Evolutionary conservation across 208 protist species (phyloP).

Genomic region (Leishmania braziliensis): DNA sequence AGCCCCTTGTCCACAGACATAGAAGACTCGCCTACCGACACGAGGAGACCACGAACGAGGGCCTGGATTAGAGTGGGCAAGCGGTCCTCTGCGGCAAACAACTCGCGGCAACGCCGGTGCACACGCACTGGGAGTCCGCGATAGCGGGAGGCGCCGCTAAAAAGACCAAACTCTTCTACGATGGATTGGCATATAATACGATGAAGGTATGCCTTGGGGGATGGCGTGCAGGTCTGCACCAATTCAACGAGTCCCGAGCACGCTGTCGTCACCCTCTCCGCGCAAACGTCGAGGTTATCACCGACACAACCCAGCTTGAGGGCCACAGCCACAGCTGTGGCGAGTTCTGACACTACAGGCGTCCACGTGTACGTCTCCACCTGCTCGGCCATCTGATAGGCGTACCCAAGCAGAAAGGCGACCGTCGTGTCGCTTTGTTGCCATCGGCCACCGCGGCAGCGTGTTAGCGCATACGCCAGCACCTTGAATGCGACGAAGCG

Average conservation of each 20-base stretch:
- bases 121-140: slow-evolving; percentile 58
- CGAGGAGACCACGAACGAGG: slow-evolving; percentile 35
- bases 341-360: slow-evolving; percentile 63
- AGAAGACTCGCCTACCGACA: slow-evolving; percentile 11
- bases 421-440: slow-evolving; percentile 29
- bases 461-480: slow-evolving; percentile 57
- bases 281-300: slow-evolving; percentile 10
- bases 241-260: slow-evolving; percentile 18
- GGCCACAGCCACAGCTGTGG: slow-evolving; percentile 51
- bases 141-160: slow-evolving; percentile 47
- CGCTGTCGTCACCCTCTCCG: slow-evolving; percentile 24
- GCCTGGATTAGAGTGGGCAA: slow-evolving; percentile 41
- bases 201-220: slow-evolving; percentile 19
- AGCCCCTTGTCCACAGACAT: slow-evolving; percentile 41
- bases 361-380: slow-evolving; percentile 50
- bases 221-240: slow-evolving; percentile 7
- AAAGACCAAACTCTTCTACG: slow-evolving; percentile 84
- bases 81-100: slow-evolving; percentile 40
- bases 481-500: slow-evolving; percentile 74
- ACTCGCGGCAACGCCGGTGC: slow-evolving; percentile 52
- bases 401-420: slow-evolving; percentile 55
- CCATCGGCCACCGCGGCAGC: slow-evolving; percentile 26
- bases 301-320: slow-evolving; percentile 69
- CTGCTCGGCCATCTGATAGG: slow-evolving; percentile 16
- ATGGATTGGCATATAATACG: slow-evolving; percentile 35